Base-by-base conservation (phyloP, 208 protist genomes). In the Trypanosoma caninum region DNA sequence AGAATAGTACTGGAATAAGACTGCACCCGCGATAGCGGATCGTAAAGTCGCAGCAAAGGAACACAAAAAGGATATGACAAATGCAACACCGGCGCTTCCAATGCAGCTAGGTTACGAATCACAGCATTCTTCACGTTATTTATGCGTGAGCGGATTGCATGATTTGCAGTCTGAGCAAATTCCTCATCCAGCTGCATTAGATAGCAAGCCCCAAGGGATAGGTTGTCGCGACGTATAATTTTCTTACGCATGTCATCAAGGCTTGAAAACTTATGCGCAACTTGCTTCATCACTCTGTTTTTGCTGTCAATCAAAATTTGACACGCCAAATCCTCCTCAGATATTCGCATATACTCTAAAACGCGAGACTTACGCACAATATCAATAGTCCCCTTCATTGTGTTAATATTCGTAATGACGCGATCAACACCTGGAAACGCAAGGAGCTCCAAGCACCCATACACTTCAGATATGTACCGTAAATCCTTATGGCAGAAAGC, bases 371-470 rank as follows among this genome's bases (percentile, higher is more conserved):
- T 84, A 37, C 63, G 66, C 10, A 95, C 82, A 65, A 72, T 87
- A 59, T 87, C 71, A 37, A 91, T 87, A 22, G 80, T 88, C 20
- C 75, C 68, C 11, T 56, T 67, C 11, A 72, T 70, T 20, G 56
- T 35, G 64, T 95, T 74, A 45, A 95, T 88, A 33, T 78, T 82
- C 48, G 85, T 91, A 59, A 95, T 84, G 18, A 95, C 89, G 3
- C 85, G 77, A 22, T 91, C 76, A 38, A 95, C 70, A 13, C 89
- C 89, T 10, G 84, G 84, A 55, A 95, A 95, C 35, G 89, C 89
- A 51, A 95, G 77, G 34, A 95, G 66, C 60, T 92, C 83, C 7
- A 92, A 54, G 52, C 73, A 83, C 31, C 89, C 89, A 53, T 80
- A 95, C 9, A 84, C 82, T 60, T 92, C 85, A 10, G 79, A 89